phyloP scores from a whole-genome alignment of 2,329 filamentous ascomycete species.

The Cordyceps farinosa region DNA sequence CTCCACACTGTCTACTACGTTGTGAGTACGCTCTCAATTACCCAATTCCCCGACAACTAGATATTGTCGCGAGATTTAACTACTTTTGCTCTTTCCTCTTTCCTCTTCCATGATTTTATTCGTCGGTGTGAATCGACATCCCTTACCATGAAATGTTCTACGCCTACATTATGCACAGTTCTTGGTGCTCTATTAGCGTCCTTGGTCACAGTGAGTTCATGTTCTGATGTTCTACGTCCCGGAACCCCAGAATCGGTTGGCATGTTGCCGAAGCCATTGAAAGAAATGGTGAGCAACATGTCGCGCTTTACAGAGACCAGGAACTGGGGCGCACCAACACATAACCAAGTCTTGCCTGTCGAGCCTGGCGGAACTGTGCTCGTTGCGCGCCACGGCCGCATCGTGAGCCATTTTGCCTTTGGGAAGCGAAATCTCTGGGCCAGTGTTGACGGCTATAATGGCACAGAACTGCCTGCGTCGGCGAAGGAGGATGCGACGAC shows the following conservation, averaged over 20 bases:
- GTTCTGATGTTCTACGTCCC: slow-evolving; percentile 16
- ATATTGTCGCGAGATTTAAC: not conserved
- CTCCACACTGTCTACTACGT: not conserved
- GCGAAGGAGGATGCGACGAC: slow-evolving; percentile 28
- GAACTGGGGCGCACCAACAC: slow-evolving; percentile 18
- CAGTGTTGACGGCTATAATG: slow-evolving; percentile 25
- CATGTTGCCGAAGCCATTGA: slow-evolving; percentile 26
- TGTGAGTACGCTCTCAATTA: not conserved
- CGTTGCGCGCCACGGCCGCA: slow-evolving; percentile 22
- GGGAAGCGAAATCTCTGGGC: slow-evolving; percentile 28
- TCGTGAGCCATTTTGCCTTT: slow-evolving; percentile 28
- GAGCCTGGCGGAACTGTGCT: slow-evolving; percentile 26
- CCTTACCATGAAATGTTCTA: not conserved
- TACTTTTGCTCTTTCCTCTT: not conserved
- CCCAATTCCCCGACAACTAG: not conserved
- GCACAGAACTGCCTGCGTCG: slow-evolving; percentile 25
- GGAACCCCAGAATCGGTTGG: slow-evolving; percentile 27
- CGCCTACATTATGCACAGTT: no score
- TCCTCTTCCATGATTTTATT: not conserved
- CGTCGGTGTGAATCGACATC: not conserved
- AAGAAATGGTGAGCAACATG: slow-evolving; percentile 25
- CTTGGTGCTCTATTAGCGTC: not conserved
- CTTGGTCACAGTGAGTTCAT: not conserved
- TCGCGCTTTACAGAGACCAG: slow-evolving; percentile 22
- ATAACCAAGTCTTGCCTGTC: slow-evolving; percentile 22